Conservation (phyloP, 75 land plant species). For the Selaginella moellendorffii region DNA sequence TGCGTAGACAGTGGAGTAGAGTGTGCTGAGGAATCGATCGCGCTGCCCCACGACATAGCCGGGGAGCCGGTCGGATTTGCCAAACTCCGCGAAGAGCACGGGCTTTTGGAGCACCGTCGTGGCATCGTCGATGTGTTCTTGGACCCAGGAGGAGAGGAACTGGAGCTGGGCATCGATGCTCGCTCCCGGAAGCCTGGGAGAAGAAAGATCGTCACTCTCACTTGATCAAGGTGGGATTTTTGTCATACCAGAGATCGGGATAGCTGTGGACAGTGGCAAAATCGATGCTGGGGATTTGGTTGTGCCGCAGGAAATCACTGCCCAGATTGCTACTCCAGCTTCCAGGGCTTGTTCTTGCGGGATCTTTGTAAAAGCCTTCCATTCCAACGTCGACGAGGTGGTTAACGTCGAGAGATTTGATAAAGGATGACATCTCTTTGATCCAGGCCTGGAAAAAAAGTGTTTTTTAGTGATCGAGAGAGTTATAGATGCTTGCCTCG, state of each 20-base stretch:
- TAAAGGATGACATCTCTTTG: not conserved
- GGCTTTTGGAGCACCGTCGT: constrained; percentile 42
- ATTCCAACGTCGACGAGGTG: not conserved
- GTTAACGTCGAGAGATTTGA: not conserved
- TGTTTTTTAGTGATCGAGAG: not conserved
- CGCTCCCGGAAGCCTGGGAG: constrained; percentile 42
- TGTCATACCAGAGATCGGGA: constrained; percentile 74
- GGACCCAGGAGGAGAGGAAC: constrained; percentile 58
- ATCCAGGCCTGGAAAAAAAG: constrained; percentile 11
- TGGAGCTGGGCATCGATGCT: constrained; percentile 36
- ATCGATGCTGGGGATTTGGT: constrained; percentile 50
- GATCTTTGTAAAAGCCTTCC: constrained; percentile 5
- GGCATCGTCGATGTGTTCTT: constrained; percentile 58
- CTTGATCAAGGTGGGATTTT: not conserved
- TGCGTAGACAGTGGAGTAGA: constrained; percentile 43
- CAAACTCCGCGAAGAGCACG: constrained; percentile 63
- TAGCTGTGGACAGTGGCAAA: constrained; percentile 81
- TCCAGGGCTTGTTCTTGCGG: not conserved
- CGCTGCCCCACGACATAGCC: constrained; percentile 35
- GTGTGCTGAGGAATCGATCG: constrained; percentile 28
- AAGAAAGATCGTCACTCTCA: not conserved
- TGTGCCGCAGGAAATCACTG: constrained; percentile 74
- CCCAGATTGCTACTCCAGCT: constrained; percentile 26
- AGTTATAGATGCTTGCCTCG: constrained; percentile 26
- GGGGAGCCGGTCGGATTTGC: constrained; percentile 48